Percentiles rank a stretch among this genome's conserved stretches.
Evolutionary conservation across 352 stramenopile genomes (phyloP).

Genomic region (Globisporangium paroecandrum): DNA sequence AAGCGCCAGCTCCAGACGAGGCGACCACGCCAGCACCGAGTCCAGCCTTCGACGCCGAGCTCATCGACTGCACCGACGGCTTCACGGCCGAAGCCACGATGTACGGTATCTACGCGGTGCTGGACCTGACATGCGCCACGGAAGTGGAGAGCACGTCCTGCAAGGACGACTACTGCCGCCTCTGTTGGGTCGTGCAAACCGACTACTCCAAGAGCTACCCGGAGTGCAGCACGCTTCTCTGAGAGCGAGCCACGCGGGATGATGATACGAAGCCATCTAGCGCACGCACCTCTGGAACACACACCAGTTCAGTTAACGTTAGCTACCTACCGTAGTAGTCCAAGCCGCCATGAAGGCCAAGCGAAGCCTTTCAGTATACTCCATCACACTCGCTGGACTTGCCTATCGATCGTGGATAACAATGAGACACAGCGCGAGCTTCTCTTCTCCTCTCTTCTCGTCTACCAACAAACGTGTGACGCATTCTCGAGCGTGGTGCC

Average conservation of each 20-base stretch:
- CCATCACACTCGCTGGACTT: no score
- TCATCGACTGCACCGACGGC: neutral
- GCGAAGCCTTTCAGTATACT: no score
- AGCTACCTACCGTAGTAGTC: no score
- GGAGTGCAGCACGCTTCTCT: neutral
- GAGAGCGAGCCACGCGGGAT: neutral
- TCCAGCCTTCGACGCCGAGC: neutral
- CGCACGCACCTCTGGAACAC: neutral
- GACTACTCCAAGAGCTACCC: neutral
- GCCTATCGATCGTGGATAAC: no score
- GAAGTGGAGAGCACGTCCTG: neutral
- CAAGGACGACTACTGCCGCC: conserved; percentile 4
- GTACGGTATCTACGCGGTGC: conserved; percentile 2
- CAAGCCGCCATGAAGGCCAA: no score
- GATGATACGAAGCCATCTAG: neutral
- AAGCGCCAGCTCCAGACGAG: neutral
- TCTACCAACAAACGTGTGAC: no score
- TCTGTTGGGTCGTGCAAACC: neutral
- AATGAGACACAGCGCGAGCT: no score
- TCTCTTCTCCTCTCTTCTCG: no score
- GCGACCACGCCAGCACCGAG: neutral
- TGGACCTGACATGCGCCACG: neutral
- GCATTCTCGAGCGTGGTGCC: no score
- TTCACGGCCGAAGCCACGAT: neutral
- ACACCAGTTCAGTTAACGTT: no score